A percentile compares a stretch with the other conserved stretches of the same genome.
Evolutionary conservation across 2,329 filamentous ascomycete species (phyloP).

Genomic region (Trichoderma atrobrunneum): DNA sequence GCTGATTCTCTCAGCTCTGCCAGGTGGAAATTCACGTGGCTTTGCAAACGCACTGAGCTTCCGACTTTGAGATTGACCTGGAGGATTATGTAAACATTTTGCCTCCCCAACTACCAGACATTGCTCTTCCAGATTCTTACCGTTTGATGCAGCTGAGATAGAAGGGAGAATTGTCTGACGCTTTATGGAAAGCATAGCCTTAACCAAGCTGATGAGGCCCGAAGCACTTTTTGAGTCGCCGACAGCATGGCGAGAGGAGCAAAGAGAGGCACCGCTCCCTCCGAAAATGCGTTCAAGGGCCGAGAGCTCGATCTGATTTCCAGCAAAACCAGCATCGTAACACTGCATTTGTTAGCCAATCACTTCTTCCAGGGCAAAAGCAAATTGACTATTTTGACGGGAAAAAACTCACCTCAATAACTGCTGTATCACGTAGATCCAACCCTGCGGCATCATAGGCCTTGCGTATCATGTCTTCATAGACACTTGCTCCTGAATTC

Average conservation of each 20-base stretch:
- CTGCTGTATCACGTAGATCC: not conserved
- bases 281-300: constrained; percentile 36
- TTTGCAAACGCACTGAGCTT: not conserved
- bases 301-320: constrained; percentile 41
- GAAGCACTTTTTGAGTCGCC: constrained; percentile 29
- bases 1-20: not conserved
- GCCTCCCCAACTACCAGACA: not conserved
- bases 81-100: not conserved
- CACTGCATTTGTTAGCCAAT: constrained; percentile 29
- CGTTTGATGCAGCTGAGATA: constrained; percentile 25
- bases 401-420: constrained; percentile 30
- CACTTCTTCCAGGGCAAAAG: no score
- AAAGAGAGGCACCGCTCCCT: constrained; percentile 26
- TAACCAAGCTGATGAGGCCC: constrained; percentile 29
- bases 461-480: not conserved
- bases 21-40: not conserved
- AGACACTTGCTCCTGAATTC: not conserved
- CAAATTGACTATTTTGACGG: not conserved
- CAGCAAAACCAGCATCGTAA: constrained; percentile 44
- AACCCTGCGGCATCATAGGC: not conserved
- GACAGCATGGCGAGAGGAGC: constrained; percentile 26
- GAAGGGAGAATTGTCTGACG: not conserved
- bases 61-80: not conserved
- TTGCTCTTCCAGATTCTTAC: not conserved
- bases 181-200: constrained; percentile 22